Evolutionary conservation across 2,329 filamentous ascomycete species (phyloP).

Genomic region (Chaetomium globosum): DNA sequence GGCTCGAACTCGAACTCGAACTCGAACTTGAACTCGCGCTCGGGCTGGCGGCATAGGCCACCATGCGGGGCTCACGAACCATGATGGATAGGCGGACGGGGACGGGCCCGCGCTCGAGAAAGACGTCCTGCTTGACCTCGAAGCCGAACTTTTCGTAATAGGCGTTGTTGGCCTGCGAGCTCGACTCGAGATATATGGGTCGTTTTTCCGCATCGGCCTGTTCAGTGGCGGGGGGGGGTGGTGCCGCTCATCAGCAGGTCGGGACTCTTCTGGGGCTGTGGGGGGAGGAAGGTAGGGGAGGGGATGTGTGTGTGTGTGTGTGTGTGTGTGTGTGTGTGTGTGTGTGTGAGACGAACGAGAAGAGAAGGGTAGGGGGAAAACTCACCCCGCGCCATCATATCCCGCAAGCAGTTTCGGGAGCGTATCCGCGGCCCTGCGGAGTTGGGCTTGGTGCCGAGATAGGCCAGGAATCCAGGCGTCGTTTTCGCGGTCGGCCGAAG

Average conservation of each 20-base stretch:
- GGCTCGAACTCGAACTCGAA: no score
- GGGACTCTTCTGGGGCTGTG: not conserved
- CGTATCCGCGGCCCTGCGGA: slow-evolving; percentile 74
- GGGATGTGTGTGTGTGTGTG: no score
- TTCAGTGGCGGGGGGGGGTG: not conserved
- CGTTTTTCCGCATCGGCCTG: slow-evolving; percentile 69
- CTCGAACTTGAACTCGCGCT: not conserved
- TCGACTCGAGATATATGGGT: slow-evolving; percentile 78
- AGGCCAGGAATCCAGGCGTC: slow-evolving; percentile 81
- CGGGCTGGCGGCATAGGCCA: slow-evolving; percentile 12
- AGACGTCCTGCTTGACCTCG: slow-evolving; percentile 63
- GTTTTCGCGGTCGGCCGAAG: slow-evolving; percentile 67
- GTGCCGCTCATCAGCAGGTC: slow-evolving; percentile 7
- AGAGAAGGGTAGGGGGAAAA: slow-evolving; percentile 26
- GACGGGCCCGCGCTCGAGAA: slow-evolving; percentile 59
- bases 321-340: not conserved
- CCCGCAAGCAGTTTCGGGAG: slow-evolving; percentile 70
- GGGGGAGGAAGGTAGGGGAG: not conserved
- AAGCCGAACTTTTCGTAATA: slow-evolving; percentile 81
- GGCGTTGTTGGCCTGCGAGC: slow-evolving; percentile 64
- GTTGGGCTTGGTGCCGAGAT: slow-evolving; percentile 73
- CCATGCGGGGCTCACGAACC: slow-evolving; percentile 67
- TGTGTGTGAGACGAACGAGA: not conserved
- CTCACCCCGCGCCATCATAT: slow-evolving; percentile 66
- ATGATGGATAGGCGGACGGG: slow-evolving; percentile 75